Evolutionary conservation across 805 yeast genomes (phyloP), one percentile per base, ranked within the genome.

Genomic region (Myxozyma neotropica): DNA sequence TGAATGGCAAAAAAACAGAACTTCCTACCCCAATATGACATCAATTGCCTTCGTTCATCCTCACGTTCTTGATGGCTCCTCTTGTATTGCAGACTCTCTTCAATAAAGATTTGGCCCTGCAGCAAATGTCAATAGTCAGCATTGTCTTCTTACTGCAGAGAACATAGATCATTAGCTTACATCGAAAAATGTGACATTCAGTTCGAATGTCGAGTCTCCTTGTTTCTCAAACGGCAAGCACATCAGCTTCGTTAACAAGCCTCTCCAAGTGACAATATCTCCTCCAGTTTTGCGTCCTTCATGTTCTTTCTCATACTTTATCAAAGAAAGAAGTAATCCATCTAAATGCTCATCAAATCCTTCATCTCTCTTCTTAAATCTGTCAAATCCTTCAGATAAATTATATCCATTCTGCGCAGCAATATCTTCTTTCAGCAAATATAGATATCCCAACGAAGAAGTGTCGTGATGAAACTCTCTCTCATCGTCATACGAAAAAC

Each of bases 201-300:
- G 73, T 57, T 83, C 83, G 2, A 91, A 71, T 17, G 80, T 80
- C 55, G 86, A 86, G 29, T 78, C 77, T 4, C 53, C 53, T 13
- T 24, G 35, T 17, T 76, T 69, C 57, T 80, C 79, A 70, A 84
- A 86, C 1, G 93, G 89, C 24, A 89, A 75, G 5, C 86, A 78
- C 73, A 94, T 75, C 38, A 93, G 74, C 58, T 83, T 81, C 33
- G 91, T 85, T 84, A 93, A 83, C 36, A 89, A 73, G 0, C 97
- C 98, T 67, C 97, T 79, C 81, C 89, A 90, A 0, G 96, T 85
- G 23, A 94, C 77, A 31, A 94, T 80, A 67, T 90, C 88, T 1
- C 83, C 81, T 29, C 81, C 80, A 12, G 58, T 51, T 1, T 82
- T 70, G 1, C 82, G 69, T n/a, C 68, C 67, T 0, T 77, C 78